A percentile compares a stretch with the other conserved stretches of the same genome.
phyloP scores from a whole-genome alignment of 2,329 filamentous ascomycete species.

The Calonectria henricotiae region DNA sequence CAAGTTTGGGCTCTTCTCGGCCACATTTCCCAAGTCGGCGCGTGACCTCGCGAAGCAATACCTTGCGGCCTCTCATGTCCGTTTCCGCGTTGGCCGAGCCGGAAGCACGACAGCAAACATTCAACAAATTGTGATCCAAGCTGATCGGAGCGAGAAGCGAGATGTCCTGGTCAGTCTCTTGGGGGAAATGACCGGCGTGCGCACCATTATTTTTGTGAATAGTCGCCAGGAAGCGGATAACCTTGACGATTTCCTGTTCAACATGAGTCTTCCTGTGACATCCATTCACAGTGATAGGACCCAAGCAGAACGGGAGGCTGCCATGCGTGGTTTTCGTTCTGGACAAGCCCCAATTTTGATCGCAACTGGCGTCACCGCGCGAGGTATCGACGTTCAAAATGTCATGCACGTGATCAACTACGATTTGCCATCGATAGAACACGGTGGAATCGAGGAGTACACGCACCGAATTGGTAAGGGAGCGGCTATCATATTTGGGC shows the following conservation, averaged over 20 bases:
- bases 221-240: conserved; percentile 84
- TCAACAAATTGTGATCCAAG: conserved; percentile 80
- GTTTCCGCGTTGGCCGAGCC: conserved; percentile 88
- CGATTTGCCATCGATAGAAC: conserved; percentile 81
- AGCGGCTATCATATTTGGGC: neutral
- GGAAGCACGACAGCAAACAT: conserved; percentile 90
- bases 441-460: conserved; percentile 95
- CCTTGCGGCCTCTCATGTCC: conserved; percentile 81
- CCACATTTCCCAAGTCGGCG: conserved; percentile 89
- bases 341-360: conserved; percentile 86
- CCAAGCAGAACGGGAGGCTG: conserved; percentile 92
- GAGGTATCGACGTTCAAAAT: conserved; percentile 90
- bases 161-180: conserved; percentile 82
- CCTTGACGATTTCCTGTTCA: conserved; percentile 90
- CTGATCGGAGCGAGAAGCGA: conserved; percentile 78
- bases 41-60: conserved; percentile 85
- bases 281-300: conserved; percentile 92
- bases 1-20: conserved; percentile 89
- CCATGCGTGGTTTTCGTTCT: conserved; percentile 86
- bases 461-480: conserved; percentile 90
- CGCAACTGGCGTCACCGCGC: conserved; percentile 88
- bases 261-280: conserved; percentile 83
- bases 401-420: conserved; percentile 96
- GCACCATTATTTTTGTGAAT: conserved; percentile 94
- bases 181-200: conserved; percentile 77